Conservation (phyloP, 352 stramenopile species). For the Pythium guiyangense region DNA sequence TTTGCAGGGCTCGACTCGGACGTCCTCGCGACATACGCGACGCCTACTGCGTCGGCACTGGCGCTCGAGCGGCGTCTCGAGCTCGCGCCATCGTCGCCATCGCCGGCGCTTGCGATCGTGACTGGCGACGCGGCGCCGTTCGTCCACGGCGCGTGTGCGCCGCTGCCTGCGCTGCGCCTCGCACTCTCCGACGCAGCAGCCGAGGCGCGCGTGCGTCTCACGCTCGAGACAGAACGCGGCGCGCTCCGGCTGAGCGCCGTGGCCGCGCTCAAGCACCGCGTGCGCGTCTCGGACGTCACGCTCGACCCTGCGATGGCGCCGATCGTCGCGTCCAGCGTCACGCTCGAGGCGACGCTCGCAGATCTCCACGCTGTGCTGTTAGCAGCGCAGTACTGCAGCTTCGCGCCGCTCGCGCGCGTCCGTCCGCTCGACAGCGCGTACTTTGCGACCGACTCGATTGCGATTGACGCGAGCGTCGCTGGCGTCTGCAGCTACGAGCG, state of each 20-base stretch:
- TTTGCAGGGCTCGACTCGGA: neutral
- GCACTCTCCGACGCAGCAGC: neutral
- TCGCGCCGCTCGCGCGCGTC: neutral
- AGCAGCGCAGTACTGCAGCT: conserved; percentile 22
- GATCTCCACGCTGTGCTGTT: conserved; percentile 19
- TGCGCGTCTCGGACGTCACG: conserved; percentile 1
- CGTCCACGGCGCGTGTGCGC: neutral
- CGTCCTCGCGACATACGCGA: neutral
- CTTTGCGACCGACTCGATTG: conserved; percentile 7
- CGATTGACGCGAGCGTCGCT: conserved; percentile 1
- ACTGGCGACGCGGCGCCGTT: neutral
- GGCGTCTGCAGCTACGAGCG: conserved; percentile 14
- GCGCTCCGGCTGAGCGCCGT: conserved; percentile 5
- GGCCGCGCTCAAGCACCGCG: conserved; percentile 3
- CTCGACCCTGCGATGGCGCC: conserved; percentile 1
- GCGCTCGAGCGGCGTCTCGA: conserved; percentile 3
- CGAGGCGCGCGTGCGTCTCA: neutral
- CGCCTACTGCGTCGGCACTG: neutral
- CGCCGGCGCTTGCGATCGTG: neutral
- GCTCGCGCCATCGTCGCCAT: neutral
- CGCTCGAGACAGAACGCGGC: neutral
- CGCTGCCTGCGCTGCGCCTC: conserved; percentile 1
- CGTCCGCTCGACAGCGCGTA: neutral
- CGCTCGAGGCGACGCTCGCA: conserved; percentile 14
- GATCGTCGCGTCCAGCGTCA: neutral